Evolutionary conservation across 164 flowering plant genomes (phyloP), one percentile per base, ranked within the genome.

Genomic region (Magnolia officinalis): DNA sequence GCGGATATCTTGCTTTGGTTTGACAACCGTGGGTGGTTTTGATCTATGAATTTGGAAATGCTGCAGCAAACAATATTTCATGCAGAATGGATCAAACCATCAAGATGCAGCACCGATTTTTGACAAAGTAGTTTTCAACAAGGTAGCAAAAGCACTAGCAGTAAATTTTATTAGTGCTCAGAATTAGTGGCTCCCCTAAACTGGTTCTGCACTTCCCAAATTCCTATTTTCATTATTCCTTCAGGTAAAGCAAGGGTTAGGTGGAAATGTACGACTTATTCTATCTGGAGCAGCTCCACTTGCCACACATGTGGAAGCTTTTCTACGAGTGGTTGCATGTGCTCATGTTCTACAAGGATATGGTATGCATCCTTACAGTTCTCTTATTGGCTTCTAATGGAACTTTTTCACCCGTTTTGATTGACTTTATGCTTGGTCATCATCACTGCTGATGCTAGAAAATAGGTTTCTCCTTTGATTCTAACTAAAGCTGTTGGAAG

Each of bases 201-300:
- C 61, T 55, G 61, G 14, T 55, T 55, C 13, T 55, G 18, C 61
- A 20, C 49, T 10, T 19, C 14, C 59, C 10, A 21, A 20, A 23
- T 21, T 14, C 8, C 23, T 5, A 49, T 6, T 37, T 37, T 51
- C 49, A 16, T 72, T 19, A 73, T 70, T 76, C 75, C 20, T 65
- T 70, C 80, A 96, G 99, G 90, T 96, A 45, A 96, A 90, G 79
- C 86, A 92, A 89, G 95, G 97, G 21, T 81, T 96, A 77, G 99
- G 99, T 71, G 99, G 99, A 31, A 89, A 82, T 8, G 88, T 96
- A 24, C 85, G 98, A 20, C 88, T 96, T 16, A 92, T 96, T 80
- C 81, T 96, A 51, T 96, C 98, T 78, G 99, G 99, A 77, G 99
- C 94, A 50, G 99, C 98, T 50, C 98, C 99, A 71, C 96, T 96